Conservation (phyloP, 2,329 filamentous ascomycete species). For the Juglanconis oblonga region DNA sequence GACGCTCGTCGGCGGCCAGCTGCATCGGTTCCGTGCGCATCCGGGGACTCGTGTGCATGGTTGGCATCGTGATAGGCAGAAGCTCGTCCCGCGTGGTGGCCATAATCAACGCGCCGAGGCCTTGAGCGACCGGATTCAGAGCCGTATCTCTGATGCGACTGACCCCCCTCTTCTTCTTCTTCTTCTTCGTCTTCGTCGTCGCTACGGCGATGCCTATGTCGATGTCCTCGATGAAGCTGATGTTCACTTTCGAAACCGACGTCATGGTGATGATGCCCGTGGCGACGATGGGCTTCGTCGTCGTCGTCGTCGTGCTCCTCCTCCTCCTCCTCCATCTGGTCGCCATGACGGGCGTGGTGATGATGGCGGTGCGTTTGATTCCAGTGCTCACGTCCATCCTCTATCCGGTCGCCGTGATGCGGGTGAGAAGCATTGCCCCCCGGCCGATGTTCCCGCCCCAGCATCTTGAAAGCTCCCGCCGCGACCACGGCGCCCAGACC, state of each 20-base stretch:
- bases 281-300: neutral
- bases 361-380: neutral
- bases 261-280: neutral
- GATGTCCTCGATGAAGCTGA: no score
- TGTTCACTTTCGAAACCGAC: no score
- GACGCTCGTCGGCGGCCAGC: neutral
- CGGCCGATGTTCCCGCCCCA: slow-evolving; percentile 15
- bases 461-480: slow-evolving; percentile 20
- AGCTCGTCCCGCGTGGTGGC: neutral
- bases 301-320: neutral
- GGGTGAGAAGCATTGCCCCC: slow-evolving; percentile 1
- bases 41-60: neutral
- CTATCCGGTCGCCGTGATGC: neutral
- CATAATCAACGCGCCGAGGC: neutral
- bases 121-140: neutral
- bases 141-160: neutral
- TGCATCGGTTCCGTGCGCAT: neutral
- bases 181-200: neutral
- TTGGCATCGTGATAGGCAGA: neutral
- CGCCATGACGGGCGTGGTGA: neutral
- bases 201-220: neutral
- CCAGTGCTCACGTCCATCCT: neutral
- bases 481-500: slow-evolving; percentile 20
- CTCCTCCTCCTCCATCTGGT: no score
- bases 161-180: neutral